Evolutionary conservation across 306 rosid genomes (phyloP).

Genomic region (Dalbergia cultrata): DNA sequence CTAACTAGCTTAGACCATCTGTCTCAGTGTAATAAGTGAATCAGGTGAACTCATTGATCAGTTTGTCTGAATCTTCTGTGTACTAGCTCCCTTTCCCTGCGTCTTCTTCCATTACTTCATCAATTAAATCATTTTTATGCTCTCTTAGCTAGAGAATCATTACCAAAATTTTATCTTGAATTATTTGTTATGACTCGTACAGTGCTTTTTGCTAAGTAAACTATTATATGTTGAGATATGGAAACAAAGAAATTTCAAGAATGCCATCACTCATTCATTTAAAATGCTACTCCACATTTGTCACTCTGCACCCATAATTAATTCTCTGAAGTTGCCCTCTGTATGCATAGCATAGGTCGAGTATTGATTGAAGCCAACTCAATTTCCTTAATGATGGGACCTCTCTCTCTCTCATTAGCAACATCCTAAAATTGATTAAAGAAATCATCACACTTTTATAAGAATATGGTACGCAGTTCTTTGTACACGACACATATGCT

Average conservation of each 20-base stretch:
- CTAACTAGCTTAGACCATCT: neutral
- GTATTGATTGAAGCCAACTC: conserved; percentile 20
- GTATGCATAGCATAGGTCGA: neutral
- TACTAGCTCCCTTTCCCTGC: neutral
- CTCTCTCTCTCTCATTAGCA: neutral
- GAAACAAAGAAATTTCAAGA: neutral
- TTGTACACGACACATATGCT: neutral
- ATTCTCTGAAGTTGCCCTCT: neutral
- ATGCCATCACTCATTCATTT: neutral
- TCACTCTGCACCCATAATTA: neutral
- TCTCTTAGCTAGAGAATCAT: neutral
- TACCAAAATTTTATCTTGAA: too few species aligned
- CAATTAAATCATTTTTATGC: neutral
- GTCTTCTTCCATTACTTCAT: neutral
- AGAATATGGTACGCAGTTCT: neutral
- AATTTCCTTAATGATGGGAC: neutral
- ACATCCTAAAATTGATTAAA: neutral
- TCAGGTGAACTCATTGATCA: conserved; percentile 47
- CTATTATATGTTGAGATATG: neutral
- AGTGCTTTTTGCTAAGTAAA: neutral
- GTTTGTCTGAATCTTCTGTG: conserved; percentile 28
- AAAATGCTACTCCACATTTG: neutral
- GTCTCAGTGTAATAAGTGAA: conserved; percentile 39
- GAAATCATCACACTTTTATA: neutral
- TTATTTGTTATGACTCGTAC: too few species aligned